These are phyloP conservation scores for Oryza longistaminata DNA, from an alignment of 176 grass and related monocot genomes.

Conservation along the genomic window DNA sequence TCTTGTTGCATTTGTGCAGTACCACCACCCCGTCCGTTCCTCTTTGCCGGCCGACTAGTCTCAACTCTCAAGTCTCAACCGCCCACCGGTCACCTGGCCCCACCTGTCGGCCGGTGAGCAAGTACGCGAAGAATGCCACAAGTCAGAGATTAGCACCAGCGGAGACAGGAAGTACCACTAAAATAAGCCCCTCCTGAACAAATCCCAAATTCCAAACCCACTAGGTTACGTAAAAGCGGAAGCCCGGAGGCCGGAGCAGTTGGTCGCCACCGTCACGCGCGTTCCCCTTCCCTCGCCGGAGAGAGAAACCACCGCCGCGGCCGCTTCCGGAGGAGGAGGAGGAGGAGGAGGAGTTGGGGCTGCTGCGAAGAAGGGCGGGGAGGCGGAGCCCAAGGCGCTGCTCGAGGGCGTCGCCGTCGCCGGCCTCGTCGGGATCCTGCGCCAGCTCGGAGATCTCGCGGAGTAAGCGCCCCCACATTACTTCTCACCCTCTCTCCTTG, in stretches of 20 bases:
- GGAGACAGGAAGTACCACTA: neutral
- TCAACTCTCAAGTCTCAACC: neutral
- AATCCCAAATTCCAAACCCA: slow-evolving; percentile 56
- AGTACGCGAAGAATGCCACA: neutral
- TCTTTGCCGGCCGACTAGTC: neutral
- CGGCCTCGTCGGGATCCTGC: slow-evolving; percentile 94
- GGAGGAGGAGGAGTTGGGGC: neutral
- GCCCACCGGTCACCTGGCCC: neutral
- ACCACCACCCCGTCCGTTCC: neutral
- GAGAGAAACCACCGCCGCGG: slow-evolving; percentile 17
- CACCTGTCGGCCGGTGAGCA: slow-evolving; percentile 13
- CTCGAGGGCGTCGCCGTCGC: slow-evolving; percentile 94
- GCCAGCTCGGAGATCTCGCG: slow-evolving; percentile 96
- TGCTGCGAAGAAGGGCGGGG: slow-evolving; percentile 29
- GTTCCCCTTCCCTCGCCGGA: slow-evolving; percentile 40
- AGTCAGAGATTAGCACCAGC: slow-evolving; percentile 32
- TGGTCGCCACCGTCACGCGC: slow-evolving; percentile 41
- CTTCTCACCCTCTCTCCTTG: neutral
- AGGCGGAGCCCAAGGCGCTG: slow-evolving; percentile 82
- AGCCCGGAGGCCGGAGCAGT: slow-evolving; percentile 26
- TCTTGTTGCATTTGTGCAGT: neutral
- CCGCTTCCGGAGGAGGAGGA: neutral
- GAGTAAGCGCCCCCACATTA: slow-evolving; percentile 51
- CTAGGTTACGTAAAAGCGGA: slow-evolving; percentile 26
- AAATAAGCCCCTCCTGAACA: neutral